phyloP scores from a whole-genome alignment of 2,329 filamentous ascomycete genomes.

The Xylaria sp. region DNA sequence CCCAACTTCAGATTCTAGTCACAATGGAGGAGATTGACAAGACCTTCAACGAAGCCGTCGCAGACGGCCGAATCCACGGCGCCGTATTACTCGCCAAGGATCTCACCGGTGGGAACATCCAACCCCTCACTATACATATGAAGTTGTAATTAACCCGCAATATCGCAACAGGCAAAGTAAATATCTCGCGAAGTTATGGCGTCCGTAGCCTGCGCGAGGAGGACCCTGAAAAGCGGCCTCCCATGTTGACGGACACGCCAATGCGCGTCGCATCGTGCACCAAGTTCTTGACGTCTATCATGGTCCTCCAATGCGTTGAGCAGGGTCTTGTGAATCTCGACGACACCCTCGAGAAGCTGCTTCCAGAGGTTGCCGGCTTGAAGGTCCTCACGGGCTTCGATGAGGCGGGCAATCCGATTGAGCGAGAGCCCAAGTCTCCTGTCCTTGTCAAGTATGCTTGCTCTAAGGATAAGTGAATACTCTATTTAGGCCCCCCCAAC shows the following conservation, averaged over 20 bases:
- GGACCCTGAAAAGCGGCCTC: slow-evolving; percentile 33
- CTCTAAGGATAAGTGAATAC: not conserved
- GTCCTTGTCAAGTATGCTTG: slow-evolving; percentile 33
- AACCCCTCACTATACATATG: slow-evolving; percentile 1
- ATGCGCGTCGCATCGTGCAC: slow-evolving; percentile 35
- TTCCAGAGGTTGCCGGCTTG: slow-evolving; percentile 32
- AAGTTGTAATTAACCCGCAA: slow-evolving; percentile 5
- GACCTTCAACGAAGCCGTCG: slow-evolving; percentile 29
- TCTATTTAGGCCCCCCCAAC: not conserved
- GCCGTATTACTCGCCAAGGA: slow-evolving; percentile 37
- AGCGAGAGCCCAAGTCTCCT: slow-evolving; percentile 36
- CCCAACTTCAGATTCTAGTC: not conserved
- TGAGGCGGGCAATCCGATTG: slow-evolving; percentile 34
- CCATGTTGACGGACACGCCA: slow-evolving; percentile 33
- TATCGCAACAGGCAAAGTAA: slow-evolving; percentile 29
- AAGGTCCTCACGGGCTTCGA: slow-evolving; percentile 38
- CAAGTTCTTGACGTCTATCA: slow-evolving; percentile 36
- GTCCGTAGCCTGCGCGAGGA: slow-evolving; percentile 34
- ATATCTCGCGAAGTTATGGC: slow-evolving; percentile 37
- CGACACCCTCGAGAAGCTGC: slow-evolving; percentile 29
- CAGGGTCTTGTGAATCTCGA: slow-evolving; percentile 28
- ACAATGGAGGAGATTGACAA: slow-evolving; percentile 36
- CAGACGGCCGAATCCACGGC: slow-evolving; percentile 37
- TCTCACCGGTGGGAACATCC: slow-evolving; percentile 27
- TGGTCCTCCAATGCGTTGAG: slow-evolving; percentile 36